Evolutionary conservation across 805 yeast species (phyloP).

Genomic region (Lachancea meyersii): DNA sequence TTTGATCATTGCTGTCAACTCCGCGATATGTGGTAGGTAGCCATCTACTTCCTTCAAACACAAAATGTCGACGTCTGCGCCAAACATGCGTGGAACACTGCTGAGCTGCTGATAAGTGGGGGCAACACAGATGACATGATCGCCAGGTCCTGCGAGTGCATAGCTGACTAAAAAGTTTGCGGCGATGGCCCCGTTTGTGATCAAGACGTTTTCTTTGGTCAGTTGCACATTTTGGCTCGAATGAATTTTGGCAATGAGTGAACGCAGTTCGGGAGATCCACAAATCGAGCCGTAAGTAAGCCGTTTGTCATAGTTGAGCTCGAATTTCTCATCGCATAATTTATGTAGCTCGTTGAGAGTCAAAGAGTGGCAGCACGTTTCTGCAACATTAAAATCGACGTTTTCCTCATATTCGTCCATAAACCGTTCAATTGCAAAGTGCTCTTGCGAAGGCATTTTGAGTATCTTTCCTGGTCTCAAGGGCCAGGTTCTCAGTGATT

Average conservation of each 20-base stretch:
- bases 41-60: constrained; percentile 31
- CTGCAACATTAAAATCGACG: constrained; percentile 41
- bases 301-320: constrained; percentile 22
- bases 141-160: constrained; percentile 39
- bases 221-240: constrained; percentile 19
- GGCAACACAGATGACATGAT: constrained; percentile 42
- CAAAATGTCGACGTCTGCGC: constrained; percentile 37
- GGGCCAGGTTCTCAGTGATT: too few species aligned
- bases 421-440: constrained; percentile 47
- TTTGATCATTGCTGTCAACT: constrained; percentile 31
- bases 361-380: constrained; percentile 46
- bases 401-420: constrained; percentile 45
- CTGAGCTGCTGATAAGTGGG: constrained; percentile 48
- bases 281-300: constrained; percentile 43
- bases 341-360: constrained; percentile 36
- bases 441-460: constrained; percentile 42
- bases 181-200: constrained; percentile 53
- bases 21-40: constrained; percentile 35
- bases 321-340: constrained; percentile 27
- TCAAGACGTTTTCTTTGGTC: constrained; percentile 36
- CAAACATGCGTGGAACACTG: constrained; percentile 44
- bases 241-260: constrained; percentile 35
- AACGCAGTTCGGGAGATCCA: constrained; percentile 39
- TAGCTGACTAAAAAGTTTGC: constrained; percentile 45
- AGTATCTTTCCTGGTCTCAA: too few species aligned